Evolutionary conservation across 2,329 filamentous ascomycete species (phyloP).

Genomic region (Colletotrichum camelliae): DNA sequence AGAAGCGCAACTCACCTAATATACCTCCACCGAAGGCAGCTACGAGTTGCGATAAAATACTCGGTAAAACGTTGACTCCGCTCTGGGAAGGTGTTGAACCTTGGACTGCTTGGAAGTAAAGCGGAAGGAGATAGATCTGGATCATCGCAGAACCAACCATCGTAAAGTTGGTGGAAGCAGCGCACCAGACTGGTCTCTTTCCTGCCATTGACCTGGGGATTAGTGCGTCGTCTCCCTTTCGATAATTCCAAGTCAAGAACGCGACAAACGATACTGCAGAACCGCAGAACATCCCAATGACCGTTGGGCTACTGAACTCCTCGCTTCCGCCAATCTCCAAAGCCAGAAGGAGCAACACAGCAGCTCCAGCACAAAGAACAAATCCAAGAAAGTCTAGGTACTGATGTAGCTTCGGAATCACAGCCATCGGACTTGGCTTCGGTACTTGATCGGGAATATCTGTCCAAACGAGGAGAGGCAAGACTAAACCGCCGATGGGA

Average conservation of each 20-base stretch:
- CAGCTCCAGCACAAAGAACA: constrained; percentile 31
- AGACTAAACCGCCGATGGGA: constrained; percentile 40
- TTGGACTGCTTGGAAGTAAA: constrained; percentile 39
- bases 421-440: constrained; percentile 27
- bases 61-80: constrained; percentile 37
- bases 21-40: constrained; percentile 25
- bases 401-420: constrained; percentile 37
- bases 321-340: constrained; percentile 35
- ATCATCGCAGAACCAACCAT: constrained; percentile 10
- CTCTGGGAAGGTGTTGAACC: constrained; percentile 32
- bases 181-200: constrained; percentile 30
- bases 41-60: constrained; percentile 28
- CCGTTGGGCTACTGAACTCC: constrained; percentile 29
- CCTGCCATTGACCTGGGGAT: constrained; percentile 26
- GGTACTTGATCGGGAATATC: constrained; percentile 42
- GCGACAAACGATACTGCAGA: constrained; percentile 20
- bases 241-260: constrained; percentile 29
- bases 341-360: constrained; percentile 37
- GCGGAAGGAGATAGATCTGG: constrained; percentile 34
- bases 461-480: constrained; percentile 33
- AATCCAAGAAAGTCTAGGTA: constrained; percentile 35
- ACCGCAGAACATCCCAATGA: constrained; percentile 29
- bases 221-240: constrained; percentile 29
- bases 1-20: constrained; percentile 24
- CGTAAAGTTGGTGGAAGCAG: constrained; percentile 45